Base-by-base conservation (phyloP, 1,284 basidiomycete genomes). In the Sporisorium iseilematis-ciliati region DNA sequence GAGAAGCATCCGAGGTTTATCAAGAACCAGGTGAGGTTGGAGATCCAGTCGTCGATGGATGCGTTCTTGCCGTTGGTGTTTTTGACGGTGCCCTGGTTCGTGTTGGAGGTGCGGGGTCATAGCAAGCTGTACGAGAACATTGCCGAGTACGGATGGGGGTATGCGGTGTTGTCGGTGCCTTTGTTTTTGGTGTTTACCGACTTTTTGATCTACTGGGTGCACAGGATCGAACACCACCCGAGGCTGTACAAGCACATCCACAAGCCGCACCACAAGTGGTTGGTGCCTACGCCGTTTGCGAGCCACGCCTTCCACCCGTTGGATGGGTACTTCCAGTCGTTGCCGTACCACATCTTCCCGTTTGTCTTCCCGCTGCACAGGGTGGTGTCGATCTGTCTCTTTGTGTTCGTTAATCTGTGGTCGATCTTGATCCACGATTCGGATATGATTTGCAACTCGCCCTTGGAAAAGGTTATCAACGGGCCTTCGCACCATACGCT, bases 191-290 rank as follows among this genome's bases (percentile, higher is more conserved):
- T 94, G 18, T 95, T 96, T 86, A 98, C 95, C 38, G 95, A 98
- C 86, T 92, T 92, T 72, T 88, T 89, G 76, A 93, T 98, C 79
- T 98, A 97, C 86, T 96, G 94, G 93, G 88, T 95, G 25, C 96
- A 99, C 85, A 90, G 96, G n/a, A 88, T 90, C 86, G 89, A 97
- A 65, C 96, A 99, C 85, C 89, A 93, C 75, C 96, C 95, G 0
- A 69, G 88, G 25, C 84, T 97, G 65, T 99, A 99, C 89, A 98
- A 96, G 86, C 88, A 89, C 78, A 81, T 97, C 55, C 95, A 97
- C 87, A 97, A 97, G 80, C 94, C 95, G 0, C 96, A 99, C 86
- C 96, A 99, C 89, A 97, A 94, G 87, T 99, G 97, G 97, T 89
- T 98, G 78, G 94, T 99, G 63, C 95, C 96, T 7, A 97, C 96